Percentiles rank a stretch among this genome's conserved stretches.
These are phyloP conservation scores for Sisymbrium irio DNA, from an alignment of 345 rosid species.

Conservation along the genomic window DNA sequence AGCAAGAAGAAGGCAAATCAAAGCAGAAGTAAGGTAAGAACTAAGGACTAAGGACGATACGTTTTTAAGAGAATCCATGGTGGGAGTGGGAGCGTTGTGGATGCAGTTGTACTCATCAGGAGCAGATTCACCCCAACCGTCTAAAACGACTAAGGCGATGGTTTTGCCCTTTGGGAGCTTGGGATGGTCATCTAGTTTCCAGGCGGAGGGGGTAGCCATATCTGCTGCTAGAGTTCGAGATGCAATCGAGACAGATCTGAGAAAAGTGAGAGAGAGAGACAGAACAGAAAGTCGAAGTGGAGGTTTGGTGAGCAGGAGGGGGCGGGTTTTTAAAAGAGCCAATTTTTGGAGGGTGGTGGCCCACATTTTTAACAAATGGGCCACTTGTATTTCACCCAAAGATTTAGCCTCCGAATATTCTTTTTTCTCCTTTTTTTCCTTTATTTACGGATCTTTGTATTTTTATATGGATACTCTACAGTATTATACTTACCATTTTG, in stretches of 20 bases:
- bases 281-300: not conserved
- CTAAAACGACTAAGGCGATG: conserved; percentile 76
- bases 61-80: conserved; percentile 88
- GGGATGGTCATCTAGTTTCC: conserved; percentile 79
- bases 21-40: not conserved
- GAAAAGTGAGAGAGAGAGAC: not conserved
- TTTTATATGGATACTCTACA: not conserved
- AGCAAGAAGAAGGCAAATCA: not conserved
- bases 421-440: not conserved
- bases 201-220: conserved; percentile 63
- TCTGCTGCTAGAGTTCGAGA: conserved; percentile 13
- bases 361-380: conserved; percentile 16
- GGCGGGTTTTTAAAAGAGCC: conserved; percentile 27
- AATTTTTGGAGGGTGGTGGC: not conserved
- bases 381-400: conserved; percentile 23
- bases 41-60: no score
- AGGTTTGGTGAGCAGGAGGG: conserved; percentile 25
- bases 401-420: conserved; percentile 26
- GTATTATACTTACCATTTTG: not conserved
- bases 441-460: not conserved
- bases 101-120: conserved; percentile 86
- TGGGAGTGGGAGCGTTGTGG: conserved; percentile 83
- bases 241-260: conserved; percentile 29
- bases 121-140: conserved; percentile 95
- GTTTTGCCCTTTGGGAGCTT: conserved; percentile 75